Evolutionary conservation across 2,329 filamentous ascomycete genomes (phyloP).

Genomic region (Fusarium phyllophilum): DNA sequence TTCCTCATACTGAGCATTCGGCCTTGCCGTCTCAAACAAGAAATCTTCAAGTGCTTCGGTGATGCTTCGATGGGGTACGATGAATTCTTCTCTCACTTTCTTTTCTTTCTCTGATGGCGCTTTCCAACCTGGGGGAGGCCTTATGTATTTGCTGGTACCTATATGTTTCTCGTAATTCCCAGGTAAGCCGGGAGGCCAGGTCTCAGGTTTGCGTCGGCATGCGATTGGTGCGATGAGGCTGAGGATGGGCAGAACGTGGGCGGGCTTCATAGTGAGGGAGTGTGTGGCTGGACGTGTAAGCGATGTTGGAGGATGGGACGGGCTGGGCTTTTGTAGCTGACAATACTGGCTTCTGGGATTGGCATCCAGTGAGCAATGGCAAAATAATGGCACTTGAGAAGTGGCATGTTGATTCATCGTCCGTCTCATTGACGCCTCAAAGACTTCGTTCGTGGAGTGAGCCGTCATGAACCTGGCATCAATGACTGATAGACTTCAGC

Average conservation of each 20-base stretch:
- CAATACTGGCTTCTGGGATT: not conserved
- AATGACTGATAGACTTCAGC: not conserved
- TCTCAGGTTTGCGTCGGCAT: not conserved
- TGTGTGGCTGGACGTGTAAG: not conserved
- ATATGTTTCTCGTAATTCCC: not conserved
- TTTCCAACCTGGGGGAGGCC: not conserved
- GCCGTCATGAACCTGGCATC: not conserved
- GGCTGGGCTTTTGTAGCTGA: not conserved
- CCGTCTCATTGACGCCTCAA: not conserved
- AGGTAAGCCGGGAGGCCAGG: not conserved
- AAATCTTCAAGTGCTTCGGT: not conserved
- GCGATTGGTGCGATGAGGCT: not conserved
- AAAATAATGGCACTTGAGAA: not conserved
- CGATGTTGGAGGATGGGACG: not conserved
- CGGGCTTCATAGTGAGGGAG: not conserved
- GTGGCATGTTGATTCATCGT: not conserved
- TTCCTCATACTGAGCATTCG: not conserved
- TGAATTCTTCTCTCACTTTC: not conserved
- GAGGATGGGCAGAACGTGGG: not conserved
- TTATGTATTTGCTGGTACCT: not conserved
- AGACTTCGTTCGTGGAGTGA: not conserved
- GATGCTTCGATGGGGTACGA: not conserved
- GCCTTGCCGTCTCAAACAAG: not conserved
- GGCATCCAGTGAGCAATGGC: not conserved
- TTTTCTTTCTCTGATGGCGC: not conserved